Conservation (phyloP, 1,284 basidiomycete species). For the Ganoderma leucocontextum region DNA sequence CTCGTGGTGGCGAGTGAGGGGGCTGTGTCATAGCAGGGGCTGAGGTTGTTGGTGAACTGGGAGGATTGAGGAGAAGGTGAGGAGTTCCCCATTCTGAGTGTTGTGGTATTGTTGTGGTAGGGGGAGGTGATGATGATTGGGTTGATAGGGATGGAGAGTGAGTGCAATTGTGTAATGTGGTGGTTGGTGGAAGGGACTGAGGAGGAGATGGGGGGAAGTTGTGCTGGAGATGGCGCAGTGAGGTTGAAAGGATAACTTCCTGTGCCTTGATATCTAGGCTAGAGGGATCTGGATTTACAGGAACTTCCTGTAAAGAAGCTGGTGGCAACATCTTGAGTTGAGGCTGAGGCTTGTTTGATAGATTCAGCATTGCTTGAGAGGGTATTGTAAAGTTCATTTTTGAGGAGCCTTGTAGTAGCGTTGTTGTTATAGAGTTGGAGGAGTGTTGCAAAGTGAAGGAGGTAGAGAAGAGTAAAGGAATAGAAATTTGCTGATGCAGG, state of each 20-base stretch:
- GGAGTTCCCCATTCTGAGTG: conserved; percentile 3
- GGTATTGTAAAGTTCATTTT: not conserved
- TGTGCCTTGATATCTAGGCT: not conserved
- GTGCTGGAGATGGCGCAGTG: conserved; percentile 1
- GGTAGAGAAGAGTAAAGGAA: not conserved
- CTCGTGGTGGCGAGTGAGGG: not conserved
- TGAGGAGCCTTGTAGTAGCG: not conserved
- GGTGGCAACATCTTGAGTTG: not conserved
- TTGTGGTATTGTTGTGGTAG: not conserved
- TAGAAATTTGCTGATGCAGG: not conserved
- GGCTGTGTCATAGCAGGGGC: not conserved
- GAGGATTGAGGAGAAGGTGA: conserved; percentile 4
- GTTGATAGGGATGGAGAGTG: not conserved
- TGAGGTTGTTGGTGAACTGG: not conserved
- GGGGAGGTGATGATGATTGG: not conserved
- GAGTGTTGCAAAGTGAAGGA: not conserved
- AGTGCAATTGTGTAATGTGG: not conserved
- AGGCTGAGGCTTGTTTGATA: not conserved
- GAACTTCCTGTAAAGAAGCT: not conserved
- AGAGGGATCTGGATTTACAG: not conserved
- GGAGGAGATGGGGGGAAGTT: not conserved
- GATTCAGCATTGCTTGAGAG: not conserved
- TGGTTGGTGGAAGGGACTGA: not conserved
- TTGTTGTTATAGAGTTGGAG: not conserved
- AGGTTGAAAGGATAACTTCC: not conserved